These are phyloP conservation scores for Ogataea parapolymorpha DNA, from an alignment of 805 yeast species.

Conservation along the genomic window DNA sequence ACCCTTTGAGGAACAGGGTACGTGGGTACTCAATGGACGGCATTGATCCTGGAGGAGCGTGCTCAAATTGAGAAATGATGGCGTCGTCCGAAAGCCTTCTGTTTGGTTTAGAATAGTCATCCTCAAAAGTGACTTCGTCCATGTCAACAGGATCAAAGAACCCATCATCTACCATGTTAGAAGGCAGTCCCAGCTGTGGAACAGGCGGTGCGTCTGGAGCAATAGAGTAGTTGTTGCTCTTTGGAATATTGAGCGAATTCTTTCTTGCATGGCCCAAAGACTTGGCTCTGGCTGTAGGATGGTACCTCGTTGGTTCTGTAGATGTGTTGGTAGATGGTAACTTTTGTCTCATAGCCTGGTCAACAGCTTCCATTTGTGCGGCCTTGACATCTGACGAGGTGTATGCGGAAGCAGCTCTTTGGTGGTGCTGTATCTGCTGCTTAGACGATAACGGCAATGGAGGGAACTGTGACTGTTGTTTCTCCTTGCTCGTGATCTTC, in stretches of 20 bases:
- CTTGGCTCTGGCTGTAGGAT: slow-evolving; percentile 86
- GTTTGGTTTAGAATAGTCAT: slow-evolving; percentile 22
- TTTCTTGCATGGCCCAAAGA: slow-evolving; percentile 79
- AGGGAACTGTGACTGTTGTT: slow-evolving; percentile 34
- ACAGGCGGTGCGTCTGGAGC: slow-evolving; percentile 40
- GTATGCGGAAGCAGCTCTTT: slow-evolving; percentile 38
- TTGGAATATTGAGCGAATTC: slow-evolving; percentile 45
- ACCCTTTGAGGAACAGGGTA: slow-evolving; percentile 87
- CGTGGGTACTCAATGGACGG: slow-evolving; percentile 92
- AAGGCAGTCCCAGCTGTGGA: slow-evolving; percentile 34
- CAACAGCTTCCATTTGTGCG: slow-evolving; percentile 6
- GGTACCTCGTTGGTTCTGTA: slow-evolving; percentile 38
- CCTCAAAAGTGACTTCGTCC: slow-evolving; percentile 32
- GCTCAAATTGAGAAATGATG: slow-evolving; percentile 40
- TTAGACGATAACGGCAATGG: slow-evolving; percentile 29
- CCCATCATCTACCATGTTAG: slow-evolving; percentile 43
- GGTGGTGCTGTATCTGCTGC: slow-evolving; percentile 31
- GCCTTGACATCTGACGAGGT: slow-evolving; percentile 34
- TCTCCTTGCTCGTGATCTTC: slow-evolving; percentile 58
- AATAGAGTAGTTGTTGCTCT: slow-evolving; percentile 16
- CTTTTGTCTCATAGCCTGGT: slow-evolving; percentile 11
- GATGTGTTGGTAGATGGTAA: slow-evolving; percentile 28
- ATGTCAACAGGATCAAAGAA: slow-evolving; percentile 56
- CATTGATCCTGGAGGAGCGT: slow-evolving; percentile 76
- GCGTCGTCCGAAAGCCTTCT: slow-evolving; percentile 44